phyloP scores from a whole-genome alignment of 2,329 filamentous ascomycete species.

The Nemania bipapillata region DNA sequence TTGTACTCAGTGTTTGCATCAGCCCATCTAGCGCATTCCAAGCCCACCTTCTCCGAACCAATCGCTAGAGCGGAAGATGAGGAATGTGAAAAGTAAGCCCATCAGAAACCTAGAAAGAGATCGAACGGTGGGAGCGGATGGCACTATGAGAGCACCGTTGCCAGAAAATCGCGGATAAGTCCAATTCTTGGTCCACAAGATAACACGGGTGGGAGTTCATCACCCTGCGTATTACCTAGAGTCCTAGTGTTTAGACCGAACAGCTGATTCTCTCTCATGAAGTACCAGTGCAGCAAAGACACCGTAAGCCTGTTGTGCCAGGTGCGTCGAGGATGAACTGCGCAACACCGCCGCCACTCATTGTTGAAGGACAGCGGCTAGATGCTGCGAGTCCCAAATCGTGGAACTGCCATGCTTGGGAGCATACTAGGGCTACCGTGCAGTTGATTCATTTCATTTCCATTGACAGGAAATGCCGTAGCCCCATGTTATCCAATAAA shows the following conservation, averaged over 20 bases:
- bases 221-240: conserved; percentile 13
- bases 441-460: conserved; percentile 9
- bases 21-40: conserved; percentile 12
- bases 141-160: conserved; percentile 20
- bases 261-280: neutral
- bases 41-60: conserved; percentile 19
- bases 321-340: neutral
- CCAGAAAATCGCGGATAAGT: conserved; percentile 2
- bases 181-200: conserved; percentile 13
- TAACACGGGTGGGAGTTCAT: neutral
- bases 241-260: conserved; percentile 5
- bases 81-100: conserved; percentile 14
- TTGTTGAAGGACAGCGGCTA: conserved; percentile 20
- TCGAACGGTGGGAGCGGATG: neutral
- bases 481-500: neutral
- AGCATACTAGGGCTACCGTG: neutral
- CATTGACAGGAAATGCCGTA: neutral
- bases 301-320: conserved; percentile 8
- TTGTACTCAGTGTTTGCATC: conserved; percentile 28
- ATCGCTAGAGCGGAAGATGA: neutral
- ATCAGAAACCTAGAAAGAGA: neutral
- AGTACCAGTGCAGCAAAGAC: conserved; percentile 2
- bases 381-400: conserved; percentile 5
- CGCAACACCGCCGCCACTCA: neutral
- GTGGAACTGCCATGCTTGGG: neutral